Evolutionary conservation across 768 basidiomycete species (phyloP).

Genomic region (Trametes cubensis): DNA sequence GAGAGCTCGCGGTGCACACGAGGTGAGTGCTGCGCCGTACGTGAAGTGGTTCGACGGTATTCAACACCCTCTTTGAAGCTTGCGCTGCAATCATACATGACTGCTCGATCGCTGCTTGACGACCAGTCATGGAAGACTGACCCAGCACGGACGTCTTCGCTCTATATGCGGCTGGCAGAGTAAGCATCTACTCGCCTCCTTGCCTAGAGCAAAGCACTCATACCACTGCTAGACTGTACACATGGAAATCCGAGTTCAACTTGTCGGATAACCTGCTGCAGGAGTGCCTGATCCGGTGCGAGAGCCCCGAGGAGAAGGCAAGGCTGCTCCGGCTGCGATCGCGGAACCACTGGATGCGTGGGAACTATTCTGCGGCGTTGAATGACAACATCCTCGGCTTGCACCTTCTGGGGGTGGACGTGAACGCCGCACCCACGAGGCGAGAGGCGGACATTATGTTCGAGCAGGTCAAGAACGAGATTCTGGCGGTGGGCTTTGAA

Average conservation of each 20-base stretch:
- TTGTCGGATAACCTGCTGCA: conserved; percentile 54
- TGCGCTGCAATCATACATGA: conserved; percentile 62
- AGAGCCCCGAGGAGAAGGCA: conserved; percentile 56
- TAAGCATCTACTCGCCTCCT: conserved; percentile 38
- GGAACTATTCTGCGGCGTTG: conserved; percentile 57
- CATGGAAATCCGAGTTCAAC: conserved; percentile 66
- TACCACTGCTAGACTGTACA: conserved; percentile 48
- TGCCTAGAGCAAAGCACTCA: neutral
- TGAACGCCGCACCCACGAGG: conserved; percentile 54
- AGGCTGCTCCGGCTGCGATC: conserved; percentile 61
- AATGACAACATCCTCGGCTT: conserved; percentile 62
- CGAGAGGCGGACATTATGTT: conserved; percentile 66
- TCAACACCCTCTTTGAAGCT: conserved; percentile 41
- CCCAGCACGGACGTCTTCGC: conserved; percentile 49
- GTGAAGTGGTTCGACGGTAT: neutral
- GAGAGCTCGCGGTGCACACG: conserved; percentile 73
- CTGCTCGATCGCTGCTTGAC: conserved; percentile 56
- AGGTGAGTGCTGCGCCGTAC: conserved; percentile 42
- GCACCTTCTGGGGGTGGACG: conserved; percentile 61
- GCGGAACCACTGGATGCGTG: conserved; percentile 64
- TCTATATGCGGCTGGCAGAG: conserved; percentile 64
- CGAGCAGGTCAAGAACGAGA: conserved; percentile 70
- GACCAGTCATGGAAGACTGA: conserved; percentile 57
- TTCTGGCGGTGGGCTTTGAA: conserved; percentile 69
- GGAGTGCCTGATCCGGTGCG: conserved; percentile 54